Conservation (phyloP, 225 moss, liverwort and hornwort species). For the Antitrichia curtipendula region DNA sequence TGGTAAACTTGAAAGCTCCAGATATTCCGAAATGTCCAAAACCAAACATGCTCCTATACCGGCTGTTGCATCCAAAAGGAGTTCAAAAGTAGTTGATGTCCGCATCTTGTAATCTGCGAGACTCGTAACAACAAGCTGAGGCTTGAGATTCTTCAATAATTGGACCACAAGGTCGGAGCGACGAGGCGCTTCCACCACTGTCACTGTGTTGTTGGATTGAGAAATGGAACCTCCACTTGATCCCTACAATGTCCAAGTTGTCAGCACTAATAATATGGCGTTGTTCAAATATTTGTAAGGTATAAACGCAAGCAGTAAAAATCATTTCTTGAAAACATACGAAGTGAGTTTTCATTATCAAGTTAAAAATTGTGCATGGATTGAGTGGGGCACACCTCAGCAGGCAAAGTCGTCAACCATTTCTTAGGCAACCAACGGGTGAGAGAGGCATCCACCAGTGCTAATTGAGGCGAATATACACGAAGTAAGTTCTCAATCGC, state of each 20-base stretch:
- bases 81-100: constrained; percentile 86
- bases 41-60: constrained; percentile 72
- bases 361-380: neutral
- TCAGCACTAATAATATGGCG: neutral
- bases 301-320: neutral
- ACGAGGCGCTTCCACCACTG: constrained; percentile 91
- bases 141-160: constrained; percentile 68
- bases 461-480: constrained; percentile 76
- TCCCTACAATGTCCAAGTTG: constrained; percentile 11
- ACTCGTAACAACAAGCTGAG: constrained; percentile 79
- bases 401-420: constrained; percentile 70
- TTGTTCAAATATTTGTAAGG: neutral
- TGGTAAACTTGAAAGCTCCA: constrained; percentile 91
- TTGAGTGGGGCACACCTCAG: constrained; percentile 21
- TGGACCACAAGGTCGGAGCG: constrained; percentile 76
- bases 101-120: constrained; percentile 93
- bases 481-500: constrained; percentile 80
- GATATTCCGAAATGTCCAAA: constrained; percentile 87
- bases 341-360: neutral
- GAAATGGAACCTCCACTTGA: constrained; percentile 14
- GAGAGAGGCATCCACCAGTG: constrained; percentile 71
- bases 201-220: constrained; percentile 44
- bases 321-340: neutral
- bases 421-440: constrained; percentile 76
- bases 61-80: constrained; percentile 68